A percentile compares a stretch with the other conserved stretches of the same genome.
Evolutionary conservation across 441 rosid genomes (phyloP).

Genomic region (Macaranga tanarius): DNA sequence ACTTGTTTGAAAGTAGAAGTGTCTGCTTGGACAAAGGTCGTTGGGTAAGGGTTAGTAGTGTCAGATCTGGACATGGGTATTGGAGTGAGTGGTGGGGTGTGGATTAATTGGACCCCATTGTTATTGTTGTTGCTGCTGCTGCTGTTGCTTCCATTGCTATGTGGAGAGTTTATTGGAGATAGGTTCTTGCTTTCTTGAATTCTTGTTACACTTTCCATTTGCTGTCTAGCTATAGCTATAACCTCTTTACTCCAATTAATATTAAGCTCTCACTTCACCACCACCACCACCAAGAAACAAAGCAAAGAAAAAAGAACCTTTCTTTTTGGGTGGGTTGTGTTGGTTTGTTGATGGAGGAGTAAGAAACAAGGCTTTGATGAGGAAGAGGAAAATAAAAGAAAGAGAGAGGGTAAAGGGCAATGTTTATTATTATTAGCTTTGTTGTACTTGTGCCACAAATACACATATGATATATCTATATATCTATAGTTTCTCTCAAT

Average conservation of each 20-base stretch:
- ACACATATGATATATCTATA: not conserved
- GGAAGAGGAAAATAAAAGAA: constrained; percentile 3
- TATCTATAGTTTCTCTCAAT: not conserved
- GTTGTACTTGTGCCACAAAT: constrained; percentile 13
- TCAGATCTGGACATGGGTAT: constrained; percentile 74
- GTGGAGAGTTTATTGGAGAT: constrained; percentile 52
- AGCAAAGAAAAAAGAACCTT: no score
- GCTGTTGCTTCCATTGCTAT: constrained; percentile 31
- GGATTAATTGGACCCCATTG: constrained; percentile 40
- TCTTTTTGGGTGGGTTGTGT: not conserved
- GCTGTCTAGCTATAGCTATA: constrained; percentile 6
- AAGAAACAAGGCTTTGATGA: constrained; percentile 21
- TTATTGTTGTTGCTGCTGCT: not conserved
- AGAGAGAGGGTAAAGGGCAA: constrained; percentile 9
- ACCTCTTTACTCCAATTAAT: not conserved
- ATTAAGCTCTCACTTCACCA: not conserved
- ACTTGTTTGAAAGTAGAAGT: constrained; percentile 86
- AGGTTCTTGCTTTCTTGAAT: constrained; percentile 41
- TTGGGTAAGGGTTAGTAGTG: constrained; percentile 79
- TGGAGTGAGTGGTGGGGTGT: constrained; percentile 47
- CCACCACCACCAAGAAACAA: not conserved
- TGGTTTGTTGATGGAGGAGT: not conserved
- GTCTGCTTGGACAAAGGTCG: constrained; percentile 96
- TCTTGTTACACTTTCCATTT: constrained; percentile 43
- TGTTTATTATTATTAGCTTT: constrained; percentile 10